Base-by-base conservation (phyloP, 176 grass and related monocot species). In the Carex scoparia region DNA sequence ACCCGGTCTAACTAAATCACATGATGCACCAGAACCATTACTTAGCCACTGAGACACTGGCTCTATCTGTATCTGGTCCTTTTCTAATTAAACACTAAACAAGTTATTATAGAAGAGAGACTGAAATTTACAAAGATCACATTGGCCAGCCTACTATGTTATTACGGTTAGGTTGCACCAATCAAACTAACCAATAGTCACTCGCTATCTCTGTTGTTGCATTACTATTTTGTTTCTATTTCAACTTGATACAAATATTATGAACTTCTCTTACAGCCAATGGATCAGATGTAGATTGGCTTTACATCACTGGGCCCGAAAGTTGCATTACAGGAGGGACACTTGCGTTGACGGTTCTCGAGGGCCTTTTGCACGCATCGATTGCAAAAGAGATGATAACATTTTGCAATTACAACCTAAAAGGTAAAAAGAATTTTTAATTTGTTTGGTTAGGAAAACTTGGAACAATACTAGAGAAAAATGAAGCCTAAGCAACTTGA, bases 321-420 rank as follows among this genome's bases (percentile, higher is more conserved):
- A 81, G 86, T 89, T 75, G 79, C 85, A 31, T 88, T 84, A 74
- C 93, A 99, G 28, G 91, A 91, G 33, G 91, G 91, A 30, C 96
- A 99, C 62, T 88, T 88, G 31, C 86, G 84, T 40, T 99, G 93
- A 40, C 93, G 87, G 51, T 54, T 99, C 82, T 87, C 87, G 9
- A 95, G 46, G 15, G 87, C 72, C 69, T 90, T 99, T 67, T 91
- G 88, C 84, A 99, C 48, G 72, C 93, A 94, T 11, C 90, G 91
- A 65, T 89, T 90, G 83, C 91, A 92, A 85, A 95, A 99, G n/a
- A 95, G 86, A 93, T 94, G 93, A 77, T 99, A 94, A 79, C 91
- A 99, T 84, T 99, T 99, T 49, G 90, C 84, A 85, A 96, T 95
- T 40, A 99, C 93, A 79, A 90, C 96, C 93, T 94, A 89, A 84